Base-by-base conservation (phyloP, 2,329 filamentous ascomycete species). In the Chrysoporthe deuterocubensis region DNA sequence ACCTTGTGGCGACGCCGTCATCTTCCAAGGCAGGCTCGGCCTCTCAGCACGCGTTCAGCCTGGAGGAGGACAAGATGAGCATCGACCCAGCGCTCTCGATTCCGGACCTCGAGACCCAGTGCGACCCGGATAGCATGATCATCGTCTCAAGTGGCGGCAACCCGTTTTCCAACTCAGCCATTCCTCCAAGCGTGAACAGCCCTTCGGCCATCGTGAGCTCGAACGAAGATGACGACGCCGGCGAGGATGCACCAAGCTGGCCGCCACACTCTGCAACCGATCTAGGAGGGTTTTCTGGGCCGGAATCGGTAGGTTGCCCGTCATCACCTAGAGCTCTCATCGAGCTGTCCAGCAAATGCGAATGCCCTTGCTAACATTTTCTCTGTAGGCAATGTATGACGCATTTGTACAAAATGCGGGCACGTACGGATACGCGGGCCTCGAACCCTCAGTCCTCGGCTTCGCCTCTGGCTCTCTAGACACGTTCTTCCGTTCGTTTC, bases 121-220 rank as follows among this genome's bases (percentile, higher is more conserved):
- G 50, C n/a, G 50, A 54, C n/a, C 50, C 50, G 9, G 50, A 54
- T 3, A 54, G 50, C 26, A 54, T 54, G 50, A 54, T 54, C 16
- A 11, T 54, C 9, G n/a, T 11, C 50, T 54, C 50, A 9, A 4
- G 9, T 3, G n/a, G n/a, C n/a, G 14, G 9, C 16, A 54, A 54
- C 26, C 50, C 50, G 26, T 54, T 54, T 9, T n/a, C n/a, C 26
- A 26, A 54, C 9, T n/a, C 50, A 21, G n/a, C n/a, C 9, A 21
- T 50, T 16, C n/a, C 46, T 7, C 14, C 13, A 50, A 50, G 46
- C 14, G 14, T 6, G 14, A 14, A 50, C 13, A 50, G 46, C 46
- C 46, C 46, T 16, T 16, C 46, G 14, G 14, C 46, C 14, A 6
- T 50, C 46, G 14, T 18, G 14, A 21, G 46, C 46, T 50, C 46